These are phyloP conservation scores for Cryptococcus sp. DNA, from an alignment of 1,284 basidiomycete genomes.

Conservation along the genomic window DNA sequence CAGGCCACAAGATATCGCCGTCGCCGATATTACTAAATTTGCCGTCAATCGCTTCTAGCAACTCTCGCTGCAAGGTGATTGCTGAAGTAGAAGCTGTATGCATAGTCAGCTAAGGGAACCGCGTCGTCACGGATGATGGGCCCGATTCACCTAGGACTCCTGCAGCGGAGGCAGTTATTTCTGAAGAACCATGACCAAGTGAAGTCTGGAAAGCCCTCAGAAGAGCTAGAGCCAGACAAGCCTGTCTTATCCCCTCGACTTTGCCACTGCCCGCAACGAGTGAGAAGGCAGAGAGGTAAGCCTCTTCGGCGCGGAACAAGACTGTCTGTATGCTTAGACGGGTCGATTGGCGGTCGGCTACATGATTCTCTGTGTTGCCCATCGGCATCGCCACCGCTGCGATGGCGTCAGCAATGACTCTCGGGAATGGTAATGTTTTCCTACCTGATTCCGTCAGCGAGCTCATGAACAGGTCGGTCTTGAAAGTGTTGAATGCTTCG, in stretches of 20 bases:
- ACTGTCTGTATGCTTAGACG: constrained; percentile 65
- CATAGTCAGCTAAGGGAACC: constrained; percentile 55
- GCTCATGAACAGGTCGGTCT: constrained; percentile 79
- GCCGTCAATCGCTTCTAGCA: constrained; percentile 51
- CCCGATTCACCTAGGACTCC: constrained; percentile 65
- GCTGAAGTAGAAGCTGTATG: constrained; percentile 59
- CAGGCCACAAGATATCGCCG: constrained; percentile 72
- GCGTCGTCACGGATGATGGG: not conserved
- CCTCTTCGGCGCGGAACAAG: constrained; percentile 66
- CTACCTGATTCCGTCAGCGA: constrained; percentile 78
- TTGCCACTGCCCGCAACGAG: constrained; percentile 63
- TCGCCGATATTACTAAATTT: constrained; percentile 56
- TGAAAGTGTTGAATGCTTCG: constrained; percentile 72
- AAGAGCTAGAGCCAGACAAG: constrained; percentile 67
- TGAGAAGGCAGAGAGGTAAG: constrained; percentile 68
- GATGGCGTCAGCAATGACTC: not conserved
- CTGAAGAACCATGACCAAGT: constrained; percentile 62
- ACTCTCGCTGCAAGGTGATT: constrained; percentile 75
- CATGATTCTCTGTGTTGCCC: constrained; percentile 62
- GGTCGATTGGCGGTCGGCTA: constrained; percentile 53
- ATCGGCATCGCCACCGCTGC: constrained; percentile 80
- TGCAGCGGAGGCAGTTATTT: constrained; percentile 62
- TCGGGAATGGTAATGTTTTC: not conserved
- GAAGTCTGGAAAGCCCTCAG: constrained; percentile 76
- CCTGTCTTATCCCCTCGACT: constrained; percentile 70